Percentiles rank a stretch among this genome's conserved stretches.
Evolutionary conservation across 768 basidiomycete species (phyloP).

Genomic region (Termitomyces sp.): DNA sequence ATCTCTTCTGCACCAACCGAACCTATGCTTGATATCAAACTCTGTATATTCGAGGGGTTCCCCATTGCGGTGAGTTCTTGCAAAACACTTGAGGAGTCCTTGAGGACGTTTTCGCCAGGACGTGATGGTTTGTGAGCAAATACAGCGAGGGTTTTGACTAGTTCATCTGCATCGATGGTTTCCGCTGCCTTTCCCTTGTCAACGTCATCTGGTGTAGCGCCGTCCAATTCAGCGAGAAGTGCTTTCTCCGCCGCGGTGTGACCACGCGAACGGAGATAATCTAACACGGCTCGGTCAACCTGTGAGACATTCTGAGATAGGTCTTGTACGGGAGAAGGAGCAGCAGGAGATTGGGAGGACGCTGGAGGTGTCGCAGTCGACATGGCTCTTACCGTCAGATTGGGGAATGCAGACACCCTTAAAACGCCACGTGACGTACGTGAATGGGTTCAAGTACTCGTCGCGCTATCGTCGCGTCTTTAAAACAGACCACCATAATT

Average conservation of each 20-base stretch:
- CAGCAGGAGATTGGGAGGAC: constrained; percentile 41
- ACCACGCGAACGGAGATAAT: constrained; percentile 46
- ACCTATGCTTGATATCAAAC: constrained; percentile 72
- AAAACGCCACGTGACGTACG: constrained; percentile 24
- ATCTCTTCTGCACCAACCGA: constrained; percentile 79
- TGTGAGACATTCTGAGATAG: constrained; percentile 26
- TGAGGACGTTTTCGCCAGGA: constrained; percentile 66
- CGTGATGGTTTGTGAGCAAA: constrained; percentile 64
- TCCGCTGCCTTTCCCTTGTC: constrained; percentile 38
- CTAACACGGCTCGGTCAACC: constrained; percentile 37
- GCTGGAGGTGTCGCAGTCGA: constrained; percentile 39
- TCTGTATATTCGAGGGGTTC: constrained; percentile 68
- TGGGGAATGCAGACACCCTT: not conserved
- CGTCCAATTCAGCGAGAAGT: constrained; percentile 38
- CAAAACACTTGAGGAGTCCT: constrained; percentile 58
- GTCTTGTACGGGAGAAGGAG: constrained; percentile 40
- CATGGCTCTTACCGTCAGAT: constrained; percentile 9
- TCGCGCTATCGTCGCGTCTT: constrained; percentile 6
- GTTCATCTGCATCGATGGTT: constrained; percentile 41
- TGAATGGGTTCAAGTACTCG: constrained; percentile 8
- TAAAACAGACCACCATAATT: not conserved
- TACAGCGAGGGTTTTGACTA: constrained; percentile 53
- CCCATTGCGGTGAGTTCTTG: constrained; percentile 66
- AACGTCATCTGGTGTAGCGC: constrained; percentile 36
- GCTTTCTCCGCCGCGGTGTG: constrained; percentile 43